phyloP scores from a whole-genome alignment of 2,329 filamentous ascomycete species.

The Fragosphaeria purpurea region DNA sequence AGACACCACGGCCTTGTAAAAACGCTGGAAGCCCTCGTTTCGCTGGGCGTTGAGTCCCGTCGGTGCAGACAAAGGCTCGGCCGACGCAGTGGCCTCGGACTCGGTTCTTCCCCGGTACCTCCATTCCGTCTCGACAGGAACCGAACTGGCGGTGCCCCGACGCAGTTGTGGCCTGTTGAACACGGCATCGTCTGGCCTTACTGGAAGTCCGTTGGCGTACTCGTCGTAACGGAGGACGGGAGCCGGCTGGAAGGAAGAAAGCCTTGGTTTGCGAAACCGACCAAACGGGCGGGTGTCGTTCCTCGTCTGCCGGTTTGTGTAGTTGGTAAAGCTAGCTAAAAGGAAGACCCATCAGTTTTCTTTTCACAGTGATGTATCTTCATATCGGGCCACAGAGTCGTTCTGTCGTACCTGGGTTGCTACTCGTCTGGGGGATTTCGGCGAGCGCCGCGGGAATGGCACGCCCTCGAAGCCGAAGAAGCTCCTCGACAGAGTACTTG shows the following conservation, averaged over 20 bases:
- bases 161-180: constrained; percentile 16
- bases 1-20: constrained; percentile 58
- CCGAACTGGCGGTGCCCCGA: background rate
- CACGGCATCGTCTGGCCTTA: constrained; percentile 24
- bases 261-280: constrained; percentile 8
- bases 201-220: constrained; percentile 17
- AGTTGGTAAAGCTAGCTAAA: no score
- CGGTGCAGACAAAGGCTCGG: constrained; percentile 44
- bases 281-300: constrained; percentile 7
- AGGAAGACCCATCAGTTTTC: no score
- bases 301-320: background rate
- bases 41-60: constrained; percentile 43
- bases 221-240: background rate
- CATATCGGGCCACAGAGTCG: no score
- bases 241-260: background rate
- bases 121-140: constrained; percentile 16
- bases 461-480: constrained; percentile 11
- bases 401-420: constrained; percentile 7
- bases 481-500: constrained; percentile 12
- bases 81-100: constrained; percentile 35
- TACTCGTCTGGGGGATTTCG: constrained; percentile 5
- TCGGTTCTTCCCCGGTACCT: constrained; percentile 31
- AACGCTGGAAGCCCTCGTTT: constrained; percentile 56
- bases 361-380: no score
- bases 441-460: constrained; percentile 2